phyloP scores from a whole-genome alignment of 2,329 filamentous ascomycete species.

The Xylaria sp. region DNA sequence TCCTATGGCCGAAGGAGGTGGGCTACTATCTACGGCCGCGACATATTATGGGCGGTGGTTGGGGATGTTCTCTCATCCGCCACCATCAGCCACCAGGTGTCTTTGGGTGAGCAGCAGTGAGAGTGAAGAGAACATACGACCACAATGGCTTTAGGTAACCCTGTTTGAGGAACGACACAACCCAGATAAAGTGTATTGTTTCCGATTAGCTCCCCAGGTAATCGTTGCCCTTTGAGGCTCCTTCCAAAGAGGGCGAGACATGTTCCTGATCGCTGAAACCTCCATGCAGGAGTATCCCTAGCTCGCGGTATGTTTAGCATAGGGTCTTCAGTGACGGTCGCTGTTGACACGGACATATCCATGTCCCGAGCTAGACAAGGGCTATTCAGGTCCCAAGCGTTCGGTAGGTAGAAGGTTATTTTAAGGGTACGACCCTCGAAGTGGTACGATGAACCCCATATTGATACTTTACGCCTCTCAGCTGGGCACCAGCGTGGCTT shows the following conservation, averaged over 20 bases:
- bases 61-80: slow-evolving; percentile 8
- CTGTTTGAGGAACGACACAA: not conserved
- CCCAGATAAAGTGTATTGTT: not conserved
- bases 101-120: not conserved
- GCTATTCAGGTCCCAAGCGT: not conserved
- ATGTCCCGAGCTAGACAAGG: not conserved
- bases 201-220: not conserved
- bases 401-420: slow-evolving; percentile 10
- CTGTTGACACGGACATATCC: not conserved
- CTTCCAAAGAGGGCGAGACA: slow-evolving; percentile 2
- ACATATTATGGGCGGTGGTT: slow-evolving; percentile 5
- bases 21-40: not conserved
- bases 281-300: slow-evolving; percentile 8
- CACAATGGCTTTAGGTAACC: not conserved
- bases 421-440: not conserved
- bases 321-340: not conserved
- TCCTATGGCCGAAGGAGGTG: not conserved
- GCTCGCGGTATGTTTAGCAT: not conserved
- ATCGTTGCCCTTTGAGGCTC: not conserved
- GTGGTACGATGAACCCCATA: not conserved
- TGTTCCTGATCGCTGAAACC: slow-evolving; percentile 3
- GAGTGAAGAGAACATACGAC: not conserved
- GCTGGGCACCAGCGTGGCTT: not conserved
- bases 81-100: slow-evolving; percentile 7
- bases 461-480: not conserved